Evolutionary conservation across 23 red algal species (phyloP).

Genomic region (Gracilaria caudata): DNA sequence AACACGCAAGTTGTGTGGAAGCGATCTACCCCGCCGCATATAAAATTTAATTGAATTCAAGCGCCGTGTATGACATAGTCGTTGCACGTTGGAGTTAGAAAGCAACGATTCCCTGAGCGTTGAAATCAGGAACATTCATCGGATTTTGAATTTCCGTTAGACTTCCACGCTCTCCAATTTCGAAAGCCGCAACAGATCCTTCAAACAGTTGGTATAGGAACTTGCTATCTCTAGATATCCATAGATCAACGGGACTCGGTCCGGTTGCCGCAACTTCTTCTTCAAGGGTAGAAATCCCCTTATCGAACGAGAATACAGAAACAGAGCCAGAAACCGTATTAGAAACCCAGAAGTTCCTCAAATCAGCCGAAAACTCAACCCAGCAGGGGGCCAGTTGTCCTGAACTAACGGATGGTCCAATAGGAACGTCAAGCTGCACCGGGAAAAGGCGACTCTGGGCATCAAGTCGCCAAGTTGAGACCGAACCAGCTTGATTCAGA

Average conservation of each 20-base stretch:
- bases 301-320: constrained; percentile 36
- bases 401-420: constrained; percentile 4
- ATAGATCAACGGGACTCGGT: constrained; percentile 24
- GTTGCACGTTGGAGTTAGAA: neutral
- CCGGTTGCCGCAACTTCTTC: constrained; percentile 23
- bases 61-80: no score
- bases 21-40: no score
- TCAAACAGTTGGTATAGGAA: constrained; percentile 37
- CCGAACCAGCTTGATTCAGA: constrained; percentile 14
- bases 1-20: no score
- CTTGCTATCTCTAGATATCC: constrained; percentile 25
- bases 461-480: constrained; percentile 31
- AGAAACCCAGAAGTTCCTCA: constrained; percentile 17
- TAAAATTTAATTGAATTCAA: no score
- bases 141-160: constrained; percentile 37
- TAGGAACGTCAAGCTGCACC: constrained; percentile 37
- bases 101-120: constrained; percentile 45
- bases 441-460: constrained; percentile 17
- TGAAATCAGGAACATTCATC: constrained; percentile 41
- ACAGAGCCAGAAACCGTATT: constrained; percentile 27
- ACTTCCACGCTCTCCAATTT: constrained; percentile 16
- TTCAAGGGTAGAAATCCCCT: constrained; percentile 5
- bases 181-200: constrained; percentile 34
- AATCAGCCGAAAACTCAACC: constrained; percentile 31
- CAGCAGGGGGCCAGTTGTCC: constrained; percentile 34